A percentile compares a stretch with the other conserved stretches of the same genome.
Conservation (phyloP, 306 rosid genomes). For the Casuarina cunninghamiana region DNA sequence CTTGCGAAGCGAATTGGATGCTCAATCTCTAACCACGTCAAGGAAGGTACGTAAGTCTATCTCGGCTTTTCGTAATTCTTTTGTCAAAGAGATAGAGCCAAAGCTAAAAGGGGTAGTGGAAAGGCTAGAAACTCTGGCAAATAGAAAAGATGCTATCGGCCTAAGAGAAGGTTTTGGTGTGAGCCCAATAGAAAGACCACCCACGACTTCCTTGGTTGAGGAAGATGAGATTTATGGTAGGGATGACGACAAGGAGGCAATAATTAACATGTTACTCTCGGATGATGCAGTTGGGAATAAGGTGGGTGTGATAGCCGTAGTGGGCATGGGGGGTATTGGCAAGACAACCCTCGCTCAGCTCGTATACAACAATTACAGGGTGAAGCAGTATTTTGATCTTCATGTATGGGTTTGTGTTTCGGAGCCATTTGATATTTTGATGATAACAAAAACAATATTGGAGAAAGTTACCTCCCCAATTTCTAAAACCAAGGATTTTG, state of each 20-base stretch:
- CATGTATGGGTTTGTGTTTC: constrained; percentile 20
- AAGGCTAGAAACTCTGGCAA: neutral
- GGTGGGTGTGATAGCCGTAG: constrained; percentile 9
- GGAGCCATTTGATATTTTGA: constrained; percentile 3
- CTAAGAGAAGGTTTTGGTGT: neutral
- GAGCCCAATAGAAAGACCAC: neutral
- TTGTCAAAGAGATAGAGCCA: neutral
- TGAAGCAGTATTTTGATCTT: neutral
- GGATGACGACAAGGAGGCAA: constrained; percentile 6
- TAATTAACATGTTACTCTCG: neutral
- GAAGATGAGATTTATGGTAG: constrained; percentile 11
- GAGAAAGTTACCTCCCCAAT: neutral
- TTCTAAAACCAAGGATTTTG: neutral
- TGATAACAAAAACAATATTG: constrained; percentile 7
- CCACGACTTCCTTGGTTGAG: neutral
- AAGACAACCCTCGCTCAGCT: constrained; percentile 16
- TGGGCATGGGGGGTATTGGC: constrained; percentile 24
- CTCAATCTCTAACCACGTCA: neutral
- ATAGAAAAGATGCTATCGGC: neutral
- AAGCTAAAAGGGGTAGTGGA: neutral
- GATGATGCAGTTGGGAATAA: neutral
- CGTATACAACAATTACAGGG: constrained; percentile 12
- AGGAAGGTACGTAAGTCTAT: neutral
- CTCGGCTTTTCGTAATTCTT: neutral
- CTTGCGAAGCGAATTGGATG: neutral